Percentiles rank a stretch among this genome's conserved stretches.
phyloP scores from a whole-genome alignment of 768 basidiomycete genomes.

The Clitopilus hobsonii region DNA sequence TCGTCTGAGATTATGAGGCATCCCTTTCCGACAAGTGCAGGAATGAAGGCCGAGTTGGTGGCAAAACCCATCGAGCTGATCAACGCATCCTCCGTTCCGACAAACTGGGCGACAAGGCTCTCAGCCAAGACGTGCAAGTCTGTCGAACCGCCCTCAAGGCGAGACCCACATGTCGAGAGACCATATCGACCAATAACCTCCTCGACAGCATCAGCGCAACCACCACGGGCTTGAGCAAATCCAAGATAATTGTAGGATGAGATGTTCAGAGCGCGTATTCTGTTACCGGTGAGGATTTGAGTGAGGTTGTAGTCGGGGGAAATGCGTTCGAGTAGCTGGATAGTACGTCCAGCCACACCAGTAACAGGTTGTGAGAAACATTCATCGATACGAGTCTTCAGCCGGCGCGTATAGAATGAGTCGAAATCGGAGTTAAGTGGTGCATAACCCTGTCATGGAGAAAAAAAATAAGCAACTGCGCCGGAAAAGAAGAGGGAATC shows the following conservation, averaged over 20 bases:
- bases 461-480: background rate
- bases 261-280: conserved; percentile 89
- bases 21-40: conserved; percentile 86
- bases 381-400: conserved; percentile 92
- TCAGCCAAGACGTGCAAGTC: conserved; percentile 83
- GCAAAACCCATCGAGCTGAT: conserved; percentile 97
- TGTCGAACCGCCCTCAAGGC: conserved; percentile 80
- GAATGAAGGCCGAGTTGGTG: conserved; percentile 90
- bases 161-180: conserved; percentile 66
- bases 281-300: conserved; percentile 70
- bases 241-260: conserved; percentile 99
- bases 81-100: conserved; percentile 86
- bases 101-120: conserved; percentile 82
- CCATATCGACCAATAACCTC: conserved; percentile 80
- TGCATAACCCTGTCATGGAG: conserved; percentile 74
- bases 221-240: conserved; percentile 89
- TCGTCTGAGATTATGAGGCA: conserved; percentile 96
- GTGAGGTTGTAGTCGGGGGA: conserved; percentile 80
- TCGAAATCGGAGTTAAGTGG: conserved; percentile 98
- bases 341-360: conserved; percentile 93
- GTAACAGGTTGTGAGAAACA: conserved; percentile 92
- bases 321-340: conserved; percentile 78
- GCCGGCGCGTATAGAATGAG: conserved; percentile 96
- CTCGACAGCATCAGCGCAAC: conserved; percentile 93
- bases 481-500: background rate